Conservation (phyloP, 164 flowering plant genomes). For the Vitis labrusca region DNA sequence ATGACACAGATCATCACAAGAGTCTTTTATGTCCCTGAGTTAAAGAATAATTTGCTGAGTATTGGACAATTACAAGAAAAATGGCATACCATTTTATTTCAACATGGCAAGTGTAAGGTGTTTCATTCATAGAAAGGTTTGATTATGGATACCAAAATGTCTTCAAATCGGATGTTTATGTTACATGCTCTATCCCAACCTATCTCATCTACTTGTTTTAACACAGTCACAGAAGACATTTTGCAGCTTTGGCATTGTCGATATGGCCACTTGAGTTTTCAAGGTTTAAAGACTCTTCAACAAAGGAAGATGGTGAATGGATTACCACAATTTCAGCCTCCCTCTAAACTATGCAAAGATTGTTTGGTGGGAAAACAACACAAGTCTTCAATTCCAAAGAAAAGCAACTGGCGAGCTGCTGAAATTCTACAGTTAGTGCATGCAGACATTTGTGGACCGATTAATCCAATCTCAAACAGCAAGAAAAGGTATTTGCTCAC, state of each 20-base stretch:
- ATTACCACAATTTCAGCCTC: background rate
- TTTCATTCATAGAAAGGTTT: background rate
- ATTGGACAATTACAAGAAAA: constrained; percentile 5
- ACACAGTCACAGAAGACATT: no score
- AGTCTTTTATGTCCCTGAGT: background rate
- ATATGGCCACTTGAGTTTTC: no score
- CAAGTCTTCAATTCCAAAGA: background rate
- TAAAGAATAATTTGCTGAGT: background rate
- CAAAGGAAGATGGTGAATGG: no score
- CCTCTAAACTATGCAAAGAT: background rate
- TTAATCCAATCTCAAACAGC: no score
- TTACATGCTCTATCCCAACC: background rate
- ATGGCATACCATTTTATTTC: background rate
- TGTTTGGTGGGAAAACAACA: background rate
- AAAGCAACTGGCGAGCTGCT: background rate
- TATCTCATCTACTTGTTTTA: no score
- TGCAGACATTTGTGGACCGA: background rate
- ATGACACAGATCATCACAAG: no score
- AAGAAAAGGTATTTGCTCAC: no score
- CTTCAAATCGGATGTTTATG: background rate
- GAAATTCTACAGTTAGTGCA: background rate
- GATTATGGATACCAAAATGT: no score
- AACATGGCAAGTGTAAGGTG: background rate
- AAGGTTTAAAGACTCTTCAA: no score
- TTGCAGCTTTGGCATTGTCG: no score